Base-by-base conservation (phyloP, 345 rosid genomes). In the Viola odorata region DNA sequence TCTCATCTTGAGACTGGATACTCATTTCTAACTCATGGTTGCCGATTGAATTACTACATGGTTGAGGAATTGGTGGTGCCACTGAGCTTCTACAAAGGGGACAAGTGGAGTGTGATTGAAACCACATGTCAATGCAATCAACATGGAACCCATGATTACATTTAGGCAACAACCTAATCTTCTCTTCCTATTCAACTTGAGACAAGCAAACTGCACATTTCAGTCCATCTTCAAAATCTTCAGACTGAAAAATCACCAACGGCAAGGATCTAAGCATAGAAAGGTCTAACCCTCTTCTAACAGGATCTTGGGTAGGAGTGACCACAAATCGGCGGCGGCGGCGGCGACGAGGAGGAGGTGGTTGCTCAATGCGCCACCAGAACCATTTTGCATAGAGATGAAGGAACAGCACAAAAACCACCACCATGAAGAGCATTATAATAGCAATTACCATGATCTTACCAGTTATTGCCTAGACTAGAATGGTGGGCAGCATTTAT, bases 321-420 rank as follows among this genome's bases (percentile, higher is more conserved):
- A 56, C 38, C 5, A 38, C 60, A 12, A 56, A 56, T 16, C 60
- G 60, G 8, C 60, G 60, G 44, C 60, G 60, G 60, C 60, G 40
- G 12, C 40, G 40, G 0, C 58, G 32, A 17, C 45, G 45, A 37
- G 68, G 67, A 1, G 64, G 49, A 32, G 80, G 69, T 16, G 77
- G 55, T 45, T 82, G 84, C 44, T 82, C 96, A 50, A 73, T 42
- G 73, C 86, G 78, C 82, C 88, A 80, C 60, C 60, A 56, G 45
- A 56, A 56, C 60, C 60, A 56, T 14, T 56, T 56, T 3, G 60
- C 60, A 15, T 56, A 56, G 23, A 56, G 42, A 14, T 56, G 60
- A 56, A 56, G 45, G 11, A 56, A 56, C 3, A 56, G 44, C n/a
- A 38, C 45, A 41, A 56, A 56, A 40, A 56, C 60, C 17, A 56